Evolutionary conservation across 768 basidiomycete species (phyloP), one percentile per base, ranked within the genome.

Genomic region (Kwoniella dendrophila): DNA sequence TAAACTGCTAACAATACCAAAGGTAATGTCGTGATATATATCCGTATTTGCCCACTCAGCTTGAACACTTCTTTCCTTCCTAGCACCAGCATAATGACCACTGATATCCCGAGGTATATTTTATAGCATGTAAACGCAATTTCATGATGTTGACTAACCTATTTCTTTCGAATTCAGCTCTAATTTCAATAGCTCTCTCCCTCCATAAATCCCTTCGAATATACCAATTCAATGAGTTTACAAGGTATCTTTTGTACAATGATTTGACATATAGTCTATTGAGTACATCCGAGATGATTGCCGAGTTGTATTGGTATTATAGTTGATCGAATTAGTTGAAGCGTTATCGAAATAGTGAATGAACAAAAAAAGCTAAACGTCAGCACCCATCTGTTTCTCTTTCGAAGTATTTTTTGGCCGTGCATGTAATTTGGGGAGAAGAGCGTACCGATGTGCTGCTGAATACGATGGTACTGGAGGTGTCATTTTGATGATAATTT

Each of bases 151-250:
- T n/a, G 52, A 81, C 85, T 61, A 77, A 90, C 91, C 92, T 86
- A 84, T 97, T 92, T 69, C 84, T 81, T 82, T 98, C 95, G 77
- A 98, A 98, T 78, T 91, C 86, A 63, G 93, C 93, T 65, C 95
- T 82, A 67, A 98, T 90, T 78, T 88, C 82, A 71, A 94, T 80
- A 12, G 94, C 93, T 79, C 88, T 85, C 58, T 83, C 84, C 63
- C 94, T 85, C 92, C 92, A 97, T 1, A 91, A 75, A 73, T 92
- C 89, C 56, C 94, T 83, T 59, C 88, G 84, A 67, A 96, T 83
- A 47, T 85, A 87, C 95, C 95, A 98, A 80, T 98, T 88, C 54
- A 95, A 82, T 49, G 90, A 83, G 71, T 96, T 94, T 71, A 85
- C 88, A 63, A 98, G 84, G 70, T 86, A 85, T 36, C 93, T 88